phyloP scores from a whole-genome alignment of 495 filamentous ascomycete species.

The Penicillium simplicissimum region DNA sequence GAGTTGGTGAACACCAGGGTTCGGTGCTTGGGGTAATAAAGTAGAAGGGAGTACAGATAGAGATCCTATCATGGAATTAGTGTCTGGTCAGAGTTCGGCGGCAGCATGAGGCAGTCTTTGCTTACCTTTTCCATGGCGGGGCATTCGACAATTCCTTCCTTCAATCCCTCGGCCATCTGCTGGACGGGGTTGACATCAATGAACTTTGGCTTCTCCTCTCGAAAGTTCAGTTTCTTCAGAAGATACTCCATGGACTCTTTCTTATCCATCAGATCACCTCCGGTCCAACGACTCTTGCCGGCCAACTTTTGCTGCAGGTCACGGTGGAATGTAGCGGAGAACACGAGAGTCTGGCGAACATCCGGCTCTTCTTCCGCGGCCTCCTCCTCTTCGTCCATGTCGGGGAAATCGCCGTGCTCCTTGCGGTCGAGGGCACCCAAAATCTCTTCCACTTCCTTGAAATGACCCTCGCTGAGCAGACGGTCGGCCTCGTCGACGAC shows the following conservation, averaged over 20 bases:
- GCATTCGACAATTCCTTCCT: conserved; percentile 90
- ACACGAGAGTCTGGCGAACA: conserved; percentile 77
- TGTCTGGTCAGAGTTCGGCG: background rate
- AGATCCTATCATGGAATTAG: conserved; percentile 62
- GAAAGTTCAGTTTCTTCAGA: conserved; percentile 85
- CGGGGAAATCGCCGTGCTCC: conserved; percentile 36
- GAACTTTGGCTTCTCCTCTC: conserved; percentile 79
- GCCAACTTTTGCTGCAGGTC: conserved; percentile 86
- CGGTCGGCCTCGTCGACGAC: conserved; percentile 96
- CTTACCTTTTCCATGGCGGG: conserved; percentile 84
- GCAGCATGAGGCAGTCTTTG: background rate
- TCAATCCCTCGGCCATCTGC: conserved; percentile 83
- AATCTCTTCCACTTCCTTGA: conserved; percentile 89
- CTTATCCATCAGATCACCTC: conserved; percentile 62
- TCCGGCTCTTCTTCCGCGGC: conserved; percentile 25
- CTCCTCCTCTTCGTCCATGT: conserved; percentile 38
- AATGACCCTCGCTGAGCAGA: conserved; percentile 87
- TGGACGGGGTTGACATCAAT: conserved; percentile 85
- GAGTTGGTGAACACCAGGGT: conserved; percentile 94
- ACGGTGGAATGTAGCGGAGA: conserved; percentile 94
- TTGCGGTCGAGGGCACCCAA: conserved; percentile 69
- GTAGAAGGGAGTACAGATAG: conserved; percentile 84
- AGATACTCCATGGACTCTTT: conserved; percentile 90
- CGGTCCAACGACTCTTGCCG: conserved; percentile 61
- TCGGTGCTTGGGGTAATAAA: conserved; percentile 76